These are phyloP conservation scores for Ganoderma resinaceum DNA, from an alignment of 1,284 basidiomycete genomes.

Conservation along the genomic window DNA sequence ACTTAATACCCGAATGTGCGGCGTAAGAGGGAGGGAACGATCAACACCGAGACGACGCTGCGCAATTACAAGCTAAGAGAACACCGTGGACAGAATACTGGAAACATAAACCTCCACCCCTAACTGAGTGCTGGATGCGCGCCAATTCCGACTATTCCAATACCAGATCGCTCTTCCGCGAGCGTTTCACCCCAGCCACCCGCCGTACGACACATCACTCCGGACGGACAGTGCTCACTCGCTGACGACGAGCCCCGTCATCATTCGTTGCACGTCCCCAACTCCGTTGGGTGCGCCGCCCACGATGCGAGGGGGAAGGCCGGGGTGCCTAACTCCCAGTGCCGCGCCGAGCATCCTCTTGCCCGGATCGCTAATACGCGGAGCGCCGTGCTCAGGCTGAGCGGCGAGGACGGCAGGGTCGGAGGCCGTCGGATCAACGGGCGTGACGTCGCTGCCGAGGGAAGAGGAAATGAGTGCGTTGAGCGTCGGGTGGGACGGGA, in stretches of 20 bases:
- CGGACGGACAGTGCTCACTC: constrained; percentile 58
- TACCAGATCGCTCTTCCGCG: constrained; percentile 12
- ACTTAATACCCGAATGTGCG: constrained; percentile 4
- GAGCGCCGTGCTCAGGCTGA: constrained; percentile 42
- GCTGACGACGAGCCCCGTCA: constrained; percentile 74
- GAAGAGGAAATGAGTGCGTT: constrained; percentile 82
- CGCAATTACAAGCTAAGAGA: constrained; percentile 32
- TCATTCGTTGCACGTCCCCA: constrained; percentile 78
- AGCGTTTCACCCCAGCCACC: constrained; percentile 1
- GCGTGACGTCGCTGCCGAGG: constrained; percentile 55
- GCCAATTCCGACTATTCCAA: constrained; percentile 19
- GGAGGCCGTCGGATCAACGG: constrained; percentile 48
- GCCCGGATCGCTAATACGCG: constrained; percentile 83
- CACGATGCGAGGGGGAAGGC: constrained; percentile 64
- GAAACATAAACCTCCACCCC: constrained; percentile 34
- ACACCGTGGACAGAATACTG: constrained; percentile 31
- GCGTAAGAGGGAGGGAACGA: constrained; percentile 26
- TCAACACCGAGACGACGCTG: constrained; percentile 33
- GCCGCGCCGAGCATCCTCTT: constrained; percentile 86
- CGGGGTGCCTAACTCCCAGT: constrained; percentile 79
- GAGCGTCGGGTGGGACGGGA: constrained; percentile 82
- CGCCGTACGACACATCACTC: background rate
- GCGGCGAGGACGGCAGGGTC: constrained; percentile 75
- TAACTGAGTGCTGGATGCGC: constrained; percentile 28
- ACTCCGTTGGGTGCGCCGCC: constrained; percentile 68